phyloP scores from a whole-genome alignment of 2,329 filamentous ascomycete species.

The Pseudogymnoascus sp. region DNA sequence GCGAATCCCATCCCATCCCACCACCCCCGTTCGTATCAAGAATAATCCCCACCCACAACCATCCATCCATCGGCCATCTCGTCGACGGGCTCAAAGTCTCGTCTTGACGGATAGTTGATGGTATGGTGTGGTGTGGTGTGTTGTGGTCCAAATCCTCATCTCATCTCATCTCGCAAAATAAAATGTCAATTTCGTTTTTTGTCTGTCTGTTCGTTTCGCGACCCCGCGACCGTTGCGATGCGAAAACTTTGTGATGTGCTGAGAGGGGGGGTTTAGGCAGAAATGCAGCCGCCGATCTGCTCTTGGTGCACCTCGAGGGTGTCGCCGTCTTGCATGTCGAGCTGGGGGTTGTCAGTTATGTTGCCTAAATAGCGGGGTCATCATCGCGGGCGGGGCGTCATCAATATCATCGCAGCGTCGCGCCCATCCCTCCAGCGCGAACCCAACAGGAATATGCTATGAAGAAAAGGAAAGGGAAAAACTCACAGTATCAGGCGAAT shows the following conservation, averaged over 20 bases:
- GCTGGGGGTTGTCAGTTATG: constrained; percentile 41
- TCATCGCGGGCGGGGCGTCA: background rate
- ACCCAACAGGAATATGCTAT: too few species aligned
- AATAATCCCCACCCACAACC: too few species aligned
- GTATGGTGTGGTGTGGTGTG: background rate
- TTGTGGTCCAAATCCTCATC: background rate
- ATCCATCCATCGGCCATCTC: background rate
- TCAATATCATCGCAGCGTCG: background rate
- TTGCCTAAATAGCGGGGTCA: background rate
- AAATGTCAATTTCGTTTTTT: background rate
- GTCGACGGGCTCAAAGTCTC: background rate
- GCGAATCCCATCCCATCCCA: background rate
- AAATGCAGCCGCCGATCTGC: constrained; percentile 68
- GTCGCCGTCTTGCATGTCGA: constrained; percentile 95
- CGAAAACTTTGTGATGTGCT: too few species aligned
- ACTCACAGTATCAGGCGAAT: constrained; percentile 85
- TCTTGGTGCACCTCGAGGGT: constrained; percentile 97
- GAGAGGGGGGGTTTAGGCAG: constrained; percentile 16
- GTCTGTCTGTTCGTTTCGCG: background rate
- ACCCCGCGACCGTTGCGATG: background rate
- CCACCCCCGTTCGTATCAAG: too few species aligned
- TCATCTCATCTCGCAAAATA: background rate
- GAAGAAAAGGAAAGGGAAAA: too few species aligned
- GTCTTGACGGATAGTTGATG: background rate
- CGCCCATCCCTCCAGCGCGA: too few species aligned